phyloP scores from a whole-genome alignment of 2,329 filamentous ascomycete genomes.

The Fusarium compactum region DNA sequence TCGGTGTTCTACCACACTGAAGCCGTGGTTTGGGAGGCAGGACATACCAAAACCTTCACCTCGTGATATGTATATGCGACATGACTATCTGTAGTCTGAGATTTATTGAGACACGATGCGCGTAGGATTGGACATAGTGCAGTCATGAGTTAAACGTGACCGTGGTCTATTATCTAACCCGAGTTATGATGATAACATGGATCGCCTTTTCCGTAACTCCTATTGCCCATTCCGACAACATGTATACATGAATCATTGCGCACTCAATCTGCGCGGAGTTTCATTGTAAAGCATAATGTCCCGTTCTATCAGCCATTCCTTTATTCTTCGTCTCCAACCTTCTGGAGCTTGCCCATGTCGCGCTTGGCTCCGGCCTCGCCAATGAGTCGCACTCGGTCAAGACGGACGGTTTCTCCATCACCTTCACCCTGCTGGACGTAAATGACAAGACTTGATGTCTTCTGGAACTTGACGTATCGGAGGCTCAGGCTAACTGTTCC shows the following conservation, averaged over 20 bases:
- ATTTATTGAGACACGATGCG: background rate
- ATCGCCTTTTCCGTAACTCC: conserved; percentile 39
- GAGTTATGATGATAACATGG: conserved; percentile 17
- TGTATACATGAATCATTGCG: conserved; percentile 23
- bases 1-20: conserved; percentile 47
- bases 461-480: conserved; percentile 98
- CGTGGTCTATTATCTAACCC: conserved; percentile 41
- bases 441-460: conserved; percentile 84
- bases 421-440: conserved; percentile 91
- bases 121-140: background rate
- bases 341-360: conserved; percentile 94
- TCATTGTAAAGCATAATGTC: conserved; percentile 4
- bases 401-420: conserved; percentile 84
- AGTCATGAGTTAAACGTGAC: conserved; percentile 5
- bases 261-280: background rate
- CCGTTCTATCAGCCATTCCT: background rate
- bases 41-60: conserved; percentile 53
- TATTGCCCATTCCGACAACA: conserved; percentile 28
- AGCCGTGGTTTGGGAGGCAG: conserved; percentile 55
- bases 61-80: conserved; percentile 12
- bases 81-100: background rate
- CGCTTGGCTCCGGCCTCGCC: conserved; percentile 93
- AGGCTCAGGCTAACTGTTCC: conserved; percentile 79
- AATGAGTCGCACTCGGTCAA: conserved; percentile 83
- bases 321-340: conserved; percentile 82